Percentiles rank a stretch among this genome's conserved stretches.
phyloP scores from a whole-genome alignment of 306 rosid genomes.

The Sindora glabra region DNA sequence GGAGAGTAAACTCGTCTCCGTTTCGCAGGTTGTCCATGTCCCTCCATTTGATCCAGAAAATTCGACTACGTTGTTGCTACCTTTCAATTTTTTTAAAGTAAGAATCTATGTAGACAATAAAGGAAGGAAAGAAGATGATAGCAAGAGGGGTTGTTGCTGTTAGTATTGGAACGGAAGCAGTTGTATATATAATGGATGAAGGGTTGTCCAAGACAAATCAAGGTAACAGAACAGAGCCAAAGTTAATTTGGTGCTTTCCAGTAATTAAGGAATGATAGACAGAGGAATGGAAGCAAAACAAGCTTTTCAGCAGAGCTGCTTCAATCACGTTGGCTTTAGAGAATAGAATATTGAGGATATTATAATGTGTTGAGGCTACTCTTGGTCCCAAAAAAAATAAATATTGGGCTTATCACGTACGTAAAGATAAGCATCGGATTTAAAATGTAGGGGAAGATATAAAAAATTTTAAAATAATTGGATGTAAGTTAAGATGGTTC shows the following conservation, averaged over 20 bases:
- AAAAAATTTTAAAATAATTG: too few species aligned
- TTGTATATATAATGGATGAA: not conserved
- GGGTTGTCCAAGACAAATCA: constrained; percentile 3
- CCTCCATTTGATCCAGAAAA: constrained; percentile 22
- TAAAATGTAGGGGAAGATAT: too few species aligned
- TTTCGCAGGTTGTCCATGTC: constrained; percentile 30
- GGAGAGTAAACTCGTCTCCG: constrained; percentile 38
- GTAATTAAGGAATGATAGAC: too few species aligned
- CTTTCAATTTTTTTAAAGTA: not conserved
- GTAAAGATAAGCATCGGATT: too few species aligned
- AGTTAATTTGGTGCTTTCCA: not conserved
- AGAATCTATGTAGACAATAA: not conserved
- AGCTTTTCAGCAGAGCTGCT: constrained; percentile 13
- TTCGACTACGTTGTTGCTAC: not conserved
- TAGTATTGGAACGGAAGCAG: not conserved
- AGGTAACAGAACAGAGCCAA: not conserved
- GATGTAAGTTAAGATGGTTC: too few species aligned
- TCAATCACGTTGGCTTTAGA: not conserved
- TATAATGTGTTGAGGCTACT: not conserved
- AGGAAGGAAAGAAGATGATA: not conserved
- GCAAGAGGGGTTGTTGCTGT: not conserved
- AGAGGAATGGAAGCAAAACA: not conserved
- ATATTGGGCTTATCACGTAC: too few species aligned
- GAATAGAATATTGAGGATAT: not conserved
- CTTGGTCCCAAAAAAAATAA: too few species aligned